Base-by-base conservation (phyloP, 176 grass and related monocot genomes). In the Oryza glumipatula region DNA sequence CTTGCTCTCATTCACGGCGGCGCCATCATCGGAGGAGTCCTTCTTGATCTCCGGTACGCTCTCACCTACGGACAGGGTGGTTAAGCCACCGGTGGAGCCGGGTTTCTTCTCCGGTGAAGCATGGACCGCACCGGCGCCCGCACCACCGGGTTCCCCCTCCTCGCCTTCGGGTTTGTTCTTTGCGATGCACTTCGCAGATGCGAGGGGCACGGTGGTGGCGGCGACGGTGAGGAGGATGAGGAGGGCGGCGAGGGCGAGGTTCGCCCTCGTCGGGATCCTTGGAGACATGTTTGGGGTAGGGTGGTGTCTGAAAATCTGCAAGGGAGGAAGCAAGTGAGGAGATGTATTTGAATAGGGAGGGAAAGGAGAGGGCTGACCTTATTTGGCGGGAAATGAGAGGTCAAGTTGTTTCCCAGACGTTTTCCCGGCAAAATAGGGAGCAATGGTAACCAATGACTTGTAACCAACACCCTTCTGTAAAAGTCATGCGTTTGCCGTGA, bases 361-460 rank as follows among this genome's bases (percentile, higher is more conserved):
- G 56, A 51, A n/a, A 67, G 35, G 41, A 17, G n/a, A 12, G 7
- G 77, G 23, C 19, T 82, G 78, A 51, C 79, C 79, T 4, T 15
- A 16, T 88, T 76, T 82, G 86, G 79, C 72, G 73, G 65, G 83
- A 78, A 77, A 77, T 1, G 23, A 60, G 33, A 67, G 67, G 72
- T 23, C 43, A 6, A 32, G 49, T 19, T 43, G 65, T 2, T 2
- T 46, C 11, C 23, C 45, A 8, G 5, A 5, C 38, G 43, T 81
- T 81, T 90, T 41, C 35, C 68, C 44, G 36, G 67, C 7, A 82
- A 80, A 74, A 23, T 19, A 28, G 66, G 13, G 60, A 1, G 1
- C 47, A 43, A 74, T 7, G 21, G 15, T n/a, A 45, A 68, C 88
- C 83, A 8, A 15, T 81, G 43, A 52, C 7, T 33, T 36, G 33